phyloP scores from a whole-genome alignment of 2,329 filamentous ascomycete species.

The Lojkania enalia region DNA sequence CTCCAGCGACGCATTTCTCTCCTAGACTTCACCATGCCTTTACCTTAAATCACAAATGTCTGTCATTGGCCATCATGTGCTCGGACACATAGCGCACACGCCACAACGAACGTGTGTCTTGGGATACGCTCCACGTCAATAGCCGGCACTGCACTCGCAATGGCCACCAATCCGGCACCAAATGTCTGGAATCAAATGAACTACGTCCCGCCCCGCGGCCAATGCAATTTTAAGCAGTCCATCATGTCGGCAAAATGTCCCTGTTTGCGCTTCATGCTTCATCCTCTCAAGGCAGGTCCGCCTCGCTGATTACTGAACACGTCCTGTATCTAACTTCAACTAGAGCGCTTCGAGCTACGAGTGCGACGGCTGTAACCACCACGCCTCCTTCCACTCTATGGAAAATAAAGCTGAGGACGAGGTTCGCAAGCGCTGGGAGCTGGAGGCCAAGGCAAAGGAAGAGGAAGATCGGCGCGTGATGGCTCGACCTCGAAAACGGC shows the following conservation, averaged over 20 bases:
- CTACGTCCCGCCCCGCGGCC: slow-evolving; percentile 55
- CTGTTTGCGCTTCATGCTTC: slow-evolving; percentile 61
- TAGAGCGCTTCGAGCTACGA: slow-evolving; percentile 56
- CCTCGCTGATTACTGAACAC: slow-evolving; percentile 6
- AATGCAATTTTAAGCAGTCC: slow-evolving; percentile 55
- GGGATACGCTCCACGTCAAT: too few species aligned
- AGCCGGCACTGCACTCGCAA: too few species aligned
- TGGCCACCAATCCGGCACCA: slow-evolving; percentile 25
- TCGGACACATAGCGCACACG: too few species aligned
- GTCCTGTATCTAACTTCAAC: slow-evolving; percentile 5
- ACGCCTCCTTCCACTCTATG: slow-evolving; percentile 59
- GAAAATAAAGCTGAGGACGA: slow-evolving; percentile 56
- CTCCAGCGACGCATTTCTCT: too few species aligned
- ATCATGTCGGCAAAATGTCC: slow-evolving; percentile 53
- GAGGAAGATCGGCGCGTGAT: slow-evolving; percentile 16
- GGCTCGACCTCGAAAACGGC: slow-evolving; percentile 32
- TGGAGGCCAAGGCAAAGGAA: slow-evolving; percentile 39
- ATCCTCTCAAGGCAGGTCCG: slow-evolving; percentile 55
- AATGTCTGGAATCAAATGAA: slow-evolving; percentile 57
- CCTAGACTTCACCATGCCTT: too few species aligned
- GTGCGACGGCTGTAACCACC: slow-evolving; percentile 60
- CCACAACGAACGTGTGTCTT: too few species aligned
- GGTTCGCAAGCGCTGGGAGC: slow-evolving; percentile 50
- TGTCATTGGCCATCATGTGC: too few species aligned
- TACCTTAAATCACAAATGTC: too few species aligned